Conservation (phyloP, 2,329 filamentous ascomycete species). For the Tolypocladium endophyticum region DNA sequence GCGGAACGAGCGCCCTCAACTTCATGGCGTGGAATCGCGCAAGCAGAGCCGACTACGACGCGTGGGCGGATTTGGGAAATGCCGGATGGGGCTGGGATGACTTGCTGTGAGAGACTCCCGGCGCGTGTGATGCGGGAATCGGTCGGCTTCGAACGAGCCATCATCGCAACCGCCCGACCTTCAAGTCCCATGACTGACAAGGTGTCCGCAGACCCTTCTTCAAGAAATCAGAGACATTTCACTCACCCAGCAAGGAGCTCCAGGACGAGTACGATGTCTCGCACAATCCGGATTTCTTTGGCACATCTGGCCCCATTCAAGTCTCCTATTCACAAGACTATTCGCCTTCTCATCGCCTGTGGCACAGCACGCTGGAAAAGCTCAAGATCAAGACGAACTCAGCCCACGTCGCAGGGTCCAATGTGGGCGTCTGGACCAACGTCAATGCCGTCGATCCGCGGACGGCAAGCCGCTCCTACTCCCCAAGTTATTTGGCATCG, state of each 20-base stretch:
- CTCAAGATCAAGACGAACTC: constrained; percentile 30
- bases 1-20: constrained; percentile 52
- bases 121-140: neutral
- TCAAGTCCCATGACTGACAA: neutral
- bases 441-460: constrained; percentile 35
- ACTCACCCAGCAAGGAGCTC: constrained; percentile 23
- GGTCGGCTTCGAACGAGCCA: neutral
- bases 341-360: constrained; percentile 29
- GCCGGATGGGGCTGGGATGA: constrained; percentile 45
- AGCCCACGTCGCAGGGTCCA: constrained; percentile 37
- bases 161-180: neutral
- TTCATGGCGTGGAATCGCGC: constrained; percentile 44
- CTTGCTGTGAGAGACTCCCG: constrained; percentile 16
- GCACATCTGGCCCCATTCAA: constrained; percentile 35
- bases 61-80: constrained; percentile 48
- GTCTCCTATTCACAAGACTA: constrained; percentile 32
- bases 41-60: constrained; percentile 38
- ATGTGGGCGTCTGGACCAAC: constrained; percentile 38
- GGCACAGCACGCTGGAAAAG: constrained; percentile 34
- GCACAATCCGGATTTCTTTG: constrained; percentile 29
- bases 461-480: constrained; percentile 38
- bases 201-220: constrained; percentile 31
- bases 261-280: constrained; percentile 23
- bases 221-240: constrained; percentile 38
- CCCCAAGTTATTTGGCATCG: constrained; percentile 30